Base-by-base conservation (phyloP, 2,329 filamentous ascomycete species). In the Sphaerulina vaccinii region DNA sequence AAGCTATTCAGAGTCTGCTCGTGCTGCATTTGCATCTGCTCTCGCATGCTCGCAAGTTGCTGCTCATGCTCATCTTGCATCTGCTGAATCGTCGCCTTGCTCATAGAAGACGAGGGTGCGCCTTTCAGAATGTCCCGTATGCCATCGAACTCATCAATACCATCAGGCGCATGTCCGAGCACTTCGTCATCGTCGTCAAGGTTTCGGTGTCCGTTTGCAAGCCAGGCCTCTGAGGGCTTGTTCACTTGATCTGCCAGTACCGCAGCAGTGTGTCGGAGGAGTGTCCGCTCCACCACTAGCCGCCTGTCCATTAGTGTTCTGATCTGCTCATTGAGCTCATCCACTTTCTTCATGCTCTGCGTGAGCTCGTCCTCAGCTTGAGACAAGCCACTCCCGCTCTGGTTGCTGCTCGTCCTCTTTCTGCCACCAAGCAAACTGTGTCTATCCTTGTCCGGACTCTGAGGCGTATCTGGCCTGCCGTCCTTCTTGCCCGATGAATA, bases 261-360 rank as follows among this genome's bases (percentile, higher is more conserved):
- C 38, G 89, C 92, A 11, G 93, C 91, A 0, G 92, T 97, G 68
- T 99, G 93, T 68, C 92, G 85, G 44, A 97, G 75, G 38, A 99
- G 74, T 56, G 84, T 82, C 62, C 81, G 82, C 64, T 95, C 88
- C 7, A 88, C 81, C 52, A 86, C 80, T 73, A 90, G 84, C 53
- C 86, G 75, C 59, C 87, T 77, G 69, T 87, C 88, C 70, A 96
- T 89, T 50, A 95, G 75, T 53, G 81, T 80, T 73, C 88, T 89
- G 32, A 97, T 75, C 63, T 96, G 89, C 35, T 84, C 78, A 3
- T 90, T 85, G 51, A 97, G 75, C 54, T 93, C 87, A 61, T 96
- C 90, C 62, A 92, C 95, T 70, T 88, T 92, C 61, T 82, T 84
- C 67, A 87, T 86, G 65, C 86, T 90, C 6, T 82, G 78, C 29